Evolutionary conservation across 441 rosid species (phyloP).

Genomic region (Brassica balearica): DNA sequence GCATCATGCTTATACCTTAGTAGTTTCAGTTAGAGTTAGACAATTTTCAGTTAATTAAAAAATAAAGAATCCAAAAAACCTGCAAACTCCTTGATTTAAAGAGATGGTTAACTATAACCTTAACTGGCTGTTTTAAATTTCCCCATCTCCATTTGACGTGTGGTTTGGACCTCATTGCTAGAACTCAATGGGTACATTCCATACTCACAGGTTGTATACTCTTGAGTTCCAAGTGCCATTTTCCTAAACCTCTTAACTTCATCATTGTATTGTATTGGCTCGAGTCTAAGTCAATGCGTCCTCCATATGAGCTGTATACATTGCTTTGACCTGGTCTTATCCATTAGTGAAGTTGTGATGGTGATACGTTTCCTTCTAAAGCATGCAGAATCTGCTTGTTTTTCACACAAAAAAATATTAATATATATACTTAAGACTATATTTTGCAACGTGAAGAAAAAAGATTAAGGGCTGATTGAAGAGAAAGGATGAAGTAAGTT

Average conservation of each 20-base stretch:
- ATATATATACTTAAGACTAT: too few relatives aligned
- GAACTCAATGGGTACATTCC: constrained; percentile 80
- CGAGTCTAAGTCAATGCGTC: constrained; percentile 83
- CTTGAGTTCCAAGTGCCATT: constrained; percentile 82
- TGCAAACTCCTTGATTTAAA: constrained; percentile 18
- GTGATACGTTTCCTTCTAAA: constrained; percentile 78
- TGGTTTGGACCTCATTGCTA: constrained; percentile 74
- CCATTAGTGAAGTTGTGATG: constrained; percentile 79
- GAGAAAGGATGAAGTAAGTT: constrained; percentile 31
- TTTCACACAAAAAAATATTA: neutral
- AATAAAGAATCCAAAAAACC: constrained; percentile 6
- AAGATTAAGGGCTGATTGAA: neutral
- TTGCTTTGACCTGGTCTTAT: constrained; percentile 76
- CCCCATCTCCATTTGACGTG: constrained; percentile 84
- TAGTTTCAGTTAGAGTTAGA: constrained; percentile 31
- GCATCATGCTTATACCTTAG: neutral
- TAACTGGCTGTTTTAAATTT: constrained; percentile 55
- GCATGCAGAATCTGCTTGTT: constrained; percentile 84
- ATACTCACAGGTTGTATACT: constrained; percentile 68
- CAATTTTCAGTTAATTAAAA: constrained; percentile 37
- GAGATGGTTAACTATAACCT: constrained; percentile 41
- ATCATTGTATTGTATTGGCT: constrained; percentile 68
- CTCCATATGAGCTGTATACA: constrained; percentile 43
- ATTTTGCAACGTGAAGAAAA: neutral
- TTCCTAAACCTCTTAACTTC: constrained; percentile 84